Conservation (phyloP, 345 rosid genomes). For the thale cress (Arabidopsis thaliana) region DNA sequence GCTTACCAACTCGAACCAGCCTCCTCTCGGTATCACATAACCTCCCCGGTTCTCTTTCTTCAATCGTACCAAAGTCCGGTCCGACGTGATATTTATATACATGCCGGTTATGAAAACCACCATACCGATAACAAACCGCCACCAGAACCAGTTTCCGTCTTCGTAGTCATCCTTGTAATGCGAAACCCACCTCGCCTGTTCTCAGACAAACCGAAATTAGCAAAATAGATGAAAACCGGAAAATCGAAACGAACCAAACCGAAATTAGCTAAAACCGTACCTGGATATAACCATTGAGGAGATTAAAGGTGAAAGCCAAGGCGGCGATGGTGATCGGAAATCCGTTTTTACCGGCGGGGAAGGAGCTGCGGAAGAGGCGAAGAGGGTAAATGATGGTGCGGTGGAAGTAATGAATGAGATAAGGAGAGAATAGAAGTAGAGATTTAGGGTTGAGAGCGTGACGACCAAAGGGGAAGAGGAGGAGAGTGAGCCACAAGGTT, state of each 20-base stretch:
- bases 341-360: not conserved
- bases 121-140: slow-evolving; percentile 57
- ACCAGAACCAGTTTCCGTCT: slow-evolving; percentile 58
- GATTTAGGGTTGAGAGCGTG: slow-evolving; percentile 64
- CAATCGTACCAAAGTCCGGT: slow-evolving; percentile 63
- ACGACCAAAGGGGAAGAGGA: slow-evolving; percentile 73
- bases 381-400: slow-evolving; percentile 84
- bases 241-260: slow-evolving; percentile 9
- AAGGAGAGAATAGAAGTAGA: slow-evolving; percentile 64
- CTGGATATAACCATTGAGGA: slow-evolving; percentile 76
- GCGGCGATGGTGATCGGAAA: slow-evolving; percentile 66
- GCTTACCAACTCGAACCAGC: slow-evolving; percentile 79
- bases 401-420: slow-evolving; percentile 79
- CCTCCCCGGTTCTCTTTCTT: slow-evolving; percentile 71
- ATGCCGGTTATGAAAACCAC: slow-evolving; percentile 63
- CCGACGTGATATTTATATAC: slow-evolving; percentile 76
- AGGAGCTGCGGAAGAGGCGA: slow-evolving; percentile 50
- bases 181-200: slow-evolving; percentile 71
- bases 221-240: slow-evolving; percentile 1
- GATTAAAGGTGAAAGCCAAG: slow-evolving; percentile 69
- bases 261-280: slow-evolving; percentile 12
- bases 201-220: not conserved
- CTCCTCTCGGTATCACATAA: slow-evolving; percentile 79
- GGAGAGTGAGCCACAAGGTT: slow-evolving; percentile 69
- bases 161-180: slow-evolving; percentile 67